A percentile compares a stretch with the other conserved stretches of the same genome.
Evolutionary conservation across 768 basidiomycete species (phyloP).

Genomic region (Russula brevipes): DNA sequence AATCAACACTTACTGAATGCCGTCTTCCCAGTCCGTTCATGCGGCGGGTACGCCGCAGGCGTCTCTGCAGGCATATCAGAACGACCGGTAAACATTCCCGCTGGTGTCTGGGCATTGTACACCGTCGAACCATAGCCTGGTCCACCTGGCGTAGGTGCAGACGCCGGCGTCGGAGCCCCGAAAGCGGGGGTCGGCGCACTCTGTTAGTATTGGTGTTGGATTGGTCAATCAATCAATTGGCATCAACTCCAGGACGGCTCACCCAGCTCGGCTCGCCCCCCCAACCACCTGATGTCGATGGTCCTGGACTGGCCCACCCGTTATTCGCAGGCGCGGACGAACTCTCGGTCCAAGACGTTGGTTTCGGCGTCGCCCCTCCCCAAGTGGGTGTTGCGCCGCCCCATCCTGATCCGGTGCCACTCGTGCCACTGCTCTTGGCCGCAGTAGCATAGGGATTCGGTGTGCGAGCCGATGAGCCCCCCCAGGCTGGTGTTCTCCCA

Average conservation of each 20-base stretch:
- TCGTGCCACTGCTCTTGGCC: slow-evolving; percentile 27
- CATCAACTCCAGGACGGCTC: slow-evolving; percentile 29
- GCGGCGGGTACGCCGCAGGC: slow-evolving; percentile 39
- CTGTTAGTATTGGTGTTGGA: slow-evolving; percentile 5
- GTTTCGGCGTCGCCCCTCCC: slow-evolving; percentile 26
- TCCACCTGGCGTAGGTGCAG: slow-evolving; percentile 37
- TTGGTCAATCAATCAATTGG: background rate
- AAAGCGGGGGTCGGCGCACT: slow-evolving; percentile 31
- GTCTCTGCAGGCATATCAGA: slow-evolving; percentile 27
- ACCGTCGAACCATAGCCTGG: slow-evolving; percentile 32
- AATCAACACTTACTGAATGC: slow-evolving; percentile 24
- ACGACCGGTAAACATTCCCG: slow-evolving; percentile 20
- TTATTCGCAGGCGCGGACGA: slow-evolving; percentile 16
- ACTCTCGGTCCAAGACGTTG: slow-evolving; percentile 17
- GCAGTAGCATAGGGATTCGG: slow-evolving; percentile 47
- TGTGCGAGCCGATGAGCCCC: slow-evolving; percentile 45
- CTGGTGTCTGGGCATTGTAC: slow-evolving; percentile 34
- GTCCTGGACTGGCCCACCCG: slow-evolving; percentile 29
- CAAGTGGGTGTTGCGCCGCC: slow-evolving; percentile 32
- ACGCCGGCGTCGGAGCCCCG: slow-evolving; percentile 35
- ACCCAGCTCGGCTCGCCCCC: slow-evolving; percentile 48
- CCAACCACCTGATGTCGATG: slow-evolving; percentile 30
- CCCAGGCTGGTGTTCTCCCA: slow-evolving; percentile 51
- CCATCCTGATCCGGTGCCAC: slow-evolving; percentile 47
- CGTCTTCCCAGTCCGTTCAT: slow-evolving; percentile 25